Evolutionary conservation across 805 yeast genomes (phyloP), one percentile per base, ranked within the genome.

Genomic region (Clavispora vitiphila): DNA sequence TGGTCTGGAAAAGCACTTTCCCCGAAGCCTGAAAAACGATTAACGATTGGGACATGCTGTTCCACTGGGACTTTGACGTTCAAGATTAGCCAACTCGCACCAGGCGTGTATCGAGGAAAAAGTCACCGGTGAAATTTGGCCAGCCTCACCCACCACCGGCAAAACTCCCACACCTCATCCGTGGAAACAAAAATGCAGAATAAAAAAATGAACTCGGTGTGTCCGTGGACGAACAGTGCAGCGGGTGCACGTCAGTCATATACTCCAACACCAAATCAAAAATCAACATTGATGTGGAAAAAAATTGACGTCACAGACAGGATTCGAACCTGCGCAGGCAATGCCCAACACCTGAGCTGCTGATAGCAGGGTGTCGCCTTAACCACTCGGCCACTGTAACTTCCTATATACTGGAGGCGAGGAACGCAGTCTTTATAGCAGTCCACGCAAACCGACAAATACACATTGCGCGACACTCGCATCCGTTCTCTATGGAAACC

Each of bases 321-420:
- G 96, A 87, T 87, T 87, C 96, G 96, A 87, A 87, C 96, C 95
- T 87, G 95, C 95, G 96, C 64, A 67, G 69, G 73, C 61, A 69
- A 58, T 60, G 60, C 72, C 69, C 74, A 69, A 67, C 68, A 62
- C 71, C 71, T 65, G 41, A 38, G 46, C 69, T 37, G 47, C 47
- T 41, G 58, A 71, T 80, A 82, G 88, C 87, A 82, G 89, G 87
- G 88, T 81, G 80, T 79, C 89, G 86, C 88, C 88, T 82, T 82
- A 82, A 82, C 88, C 89, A 81, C 89, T 82, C 88, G 87, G 88
- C 86, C 88, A 82, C 86, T 76, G 86, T 71, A 67, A 73, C 79
- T 20, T 3, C 3, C 31, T 27, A 18, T 27, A 9, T 3, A 8
- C 3, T 27, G 5, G 31, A n/a, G n/a, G n/a, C n/a, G n/a, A n/a